Base-by-base conservation (phyloP, 177 flowering plant species). In the Tripterygium wilfordii region DNA sequence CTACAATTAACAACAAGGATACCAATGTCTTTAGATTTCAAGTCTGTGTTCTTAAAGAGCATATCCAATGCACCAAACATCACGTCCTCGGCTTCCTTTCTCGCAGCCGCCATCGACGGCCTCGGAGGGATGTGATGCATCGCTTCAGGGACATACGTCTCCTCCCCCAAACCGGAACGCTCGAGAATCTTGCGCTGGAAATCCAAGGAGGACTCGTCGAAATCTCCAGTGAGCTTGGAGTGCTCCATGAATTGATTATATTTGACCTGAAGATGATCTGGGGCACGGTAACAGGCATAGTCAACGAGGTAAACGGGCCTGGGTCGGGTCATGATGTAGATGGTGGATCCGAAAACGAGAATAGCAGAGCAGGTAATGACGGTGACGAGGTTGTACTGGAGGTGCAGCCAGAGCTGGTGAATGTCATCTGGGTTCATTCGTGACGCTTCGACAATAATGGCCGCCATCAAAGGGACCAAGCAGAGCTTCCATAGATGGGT, bases 81-180 rank as follows among this genome's bases (percentile, higher is more conserved):
- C 33, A 71, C 69, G 36, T 56, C 51, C 47, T 68, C 74, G 2
- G 74, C 63, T 39, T 75, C 79, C 10, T 68, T 61, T 19, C 79
- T 49, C 0, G 76, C 79, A 0, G 64, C 63, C 0, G 57, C 58
- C 69, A 75, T 65, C 2, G 71, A 40, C 1, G 65, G 67, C 21
- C 42, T 38, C 0, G 76, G 76, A 8, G 79, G 79, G 0, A 62
- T 10, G 38, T 10, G 31, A 17, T 56, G 74, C 60, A 74, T 51
- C 0, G 69, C 57, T 30, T 56, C 62, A 1, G 79, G 79, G 6
- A 60, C 27, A 38, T 55, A 6, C n/a, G 76, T 75, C 37, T 75
- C 74, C 17, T 75, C 74, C 0, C 79, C 74, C 2, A 75, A 53
- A 2, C 79, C 79, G 0, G 79, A 71, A 8, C 74, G 17, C 35